phyloP scores from a whole-genome alignment of 1,139 yeast genomes.

The Scheffersomyces cryptocercus region DNA sequence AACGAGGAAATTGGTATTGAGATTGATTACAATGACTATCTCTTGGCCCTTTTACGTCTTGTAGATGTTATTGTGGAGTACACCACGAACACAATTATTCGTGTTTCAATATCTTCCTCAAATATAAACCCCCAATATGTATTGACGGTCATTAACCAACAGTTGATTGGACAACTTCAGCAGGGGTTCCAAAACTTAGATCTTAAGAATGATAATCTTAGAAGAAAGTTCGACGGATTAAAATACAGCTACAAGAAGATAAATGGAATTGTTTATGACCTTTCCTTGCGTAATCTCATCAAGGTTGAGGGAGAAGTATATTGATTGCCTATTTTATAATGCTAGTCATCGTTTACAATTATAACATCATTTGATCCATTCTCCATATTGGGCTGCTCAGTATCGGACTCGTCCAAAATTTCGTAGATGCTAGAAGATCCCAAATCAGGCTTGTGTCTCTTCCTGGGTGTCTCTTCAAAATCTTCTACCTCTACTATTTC shows the following conservation, averaged over 20 bases:
- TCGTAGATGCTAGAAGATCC: neutral
- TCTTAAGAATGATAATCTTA: constrained; percentile 29
- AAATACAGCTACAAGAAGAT: constrained; percentile 31
- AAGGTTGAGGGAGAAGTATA: too few relatives aligned
- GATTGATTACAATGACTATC: constrained; percentile 23
- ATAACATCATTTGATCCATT: neutral
- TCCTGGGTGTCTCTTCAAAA: too few relatives aligned
- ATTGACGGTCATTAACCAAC: constrained; percentile 18
- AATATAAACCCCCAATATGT: neutral
- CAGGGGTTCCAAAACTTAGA: constrained; percentile 31
- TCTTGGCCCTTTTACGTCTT: constrained; percentile 24
- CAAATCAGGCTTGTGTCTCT: too few relatives aligned
- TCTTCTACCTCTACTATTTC: too few relatives aligned
- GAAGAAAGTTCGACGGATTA: constrained; percentile 32
- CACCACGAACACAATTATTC: constrained; percentile 28
- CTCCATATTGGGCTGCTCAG: neutral
- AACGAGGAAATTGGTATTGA: constrained; percentile 9
- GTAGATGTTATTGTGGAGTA: constrained; percentile 30
- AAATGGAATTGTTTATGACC: constrained; percentile 26
- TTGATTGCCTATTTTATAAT: too few relatives aligned
- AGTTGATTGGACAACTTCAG: constrained; percentile 26
- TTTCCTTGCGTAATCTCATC: neutral
- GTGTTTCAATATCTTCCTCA: constrained; percentile 17
- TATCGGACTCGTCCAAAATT: neutral
- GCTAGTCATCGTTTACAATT: neutral